Conservation (phyloP, 306 rosid genomes). For the Purshia tridentata region DNA sequence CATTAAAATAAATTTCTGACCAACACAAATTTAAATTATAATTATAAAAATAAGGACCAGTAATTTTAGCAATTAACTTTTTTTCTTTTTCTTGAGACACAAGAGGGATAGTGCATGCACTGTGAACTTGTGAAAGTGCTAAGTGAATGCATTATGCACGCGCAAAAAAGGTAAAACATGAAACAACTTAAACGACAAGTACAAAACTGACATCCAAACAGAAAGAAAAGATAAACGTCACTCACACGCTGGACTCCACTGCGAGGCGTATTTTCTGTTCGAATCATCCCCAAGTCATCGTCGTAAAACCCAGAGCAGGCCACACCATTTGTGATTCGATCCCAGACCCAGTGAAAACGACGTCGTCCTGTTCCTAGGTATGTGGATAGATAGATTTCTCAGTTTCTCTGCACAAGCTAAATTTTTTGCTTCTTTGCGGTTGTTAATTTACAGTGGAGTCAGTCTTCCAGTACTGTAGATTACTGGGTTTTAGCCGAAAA, state of each 20-base stretch:
- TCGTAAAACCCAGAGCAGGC: constrained; percentile 1
- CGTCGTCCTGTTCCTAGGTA: constrained; percentile 3
- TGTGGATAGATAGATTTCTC: neutral
- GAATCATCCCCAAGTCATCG: neutral
- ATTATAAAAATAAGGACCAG: no score
- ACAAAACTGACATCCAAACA: constrained; percentile 4
- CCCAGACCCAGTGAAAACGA: neutral
- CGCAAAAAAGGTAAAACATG: neutral
- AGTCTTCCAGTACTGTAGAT: neutral
- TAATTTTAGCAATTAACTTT: no score
- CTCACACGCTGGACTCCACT: neutral
- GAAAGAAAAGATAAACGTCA: neutral
- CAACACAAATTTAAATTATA: no score
- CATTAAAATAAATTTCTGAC: no score
- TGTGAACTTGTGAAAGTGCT: no score
- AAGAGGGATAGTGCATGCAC: no score
- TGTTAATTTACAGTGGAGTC: neutral
- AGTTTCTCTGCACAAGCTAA: neutral
- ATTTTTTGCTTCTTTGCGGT: constrained; percentile 12
- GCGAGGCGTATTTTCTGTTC: neutral
- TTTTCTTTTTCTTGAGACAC: no score
- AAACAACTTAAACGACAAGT: neutral
- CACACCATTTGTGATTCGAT: constrained; percentile 13
- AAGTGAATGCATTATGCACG: neutral
- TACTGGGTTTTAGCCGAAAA: neutral